A percentile compares a stretch with the other conserved stretches of the same genome.
Conservation (phyloP, 306 rosid genomes). For the Arachis hypogaea region DNA sequence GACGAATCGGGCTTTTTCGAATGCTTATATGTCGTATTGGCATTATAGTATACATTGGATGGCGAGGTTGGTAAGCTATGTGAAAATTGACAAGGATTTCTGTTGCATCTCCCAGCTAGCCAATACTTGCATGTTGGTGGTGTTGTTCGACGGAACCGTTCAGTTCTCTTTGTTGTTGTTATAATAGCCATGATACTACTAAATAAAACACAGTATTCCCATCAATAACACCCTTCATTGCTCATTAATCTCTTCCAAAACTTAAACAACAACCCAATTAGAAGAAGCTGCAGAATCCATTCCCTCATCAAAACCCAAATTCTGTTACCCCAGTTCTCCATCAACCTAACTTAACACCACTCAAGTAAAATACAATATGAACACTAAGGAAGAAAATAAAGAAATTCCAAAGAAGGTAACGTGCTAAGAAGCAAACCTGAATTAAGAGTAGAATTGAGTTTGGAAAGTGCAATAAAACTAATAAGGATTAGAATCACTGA, state of each 20-base stretch:
- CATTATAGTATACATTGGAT: background rate
- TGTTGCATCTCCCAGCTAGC: constrained; percentile 34
- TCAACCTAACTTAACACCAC: background rate
- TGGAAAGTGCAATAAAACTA: background rate
- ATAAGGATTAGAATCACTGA: background rate
- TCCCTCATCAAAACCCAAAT: background rate
- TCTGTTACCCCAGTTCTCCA: background rate
- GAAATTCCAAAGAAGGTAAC: background rate
- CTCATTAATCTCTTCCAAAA: background rate
- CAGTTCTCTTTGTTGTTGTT: background rate
- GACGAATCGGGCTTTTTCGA: no score
- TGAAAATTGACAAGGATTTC: constrained; percentile 30
- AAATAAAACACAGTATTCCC: background rate
- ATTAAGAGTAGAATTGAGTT: background rate
- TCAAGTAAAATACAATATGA: no score
- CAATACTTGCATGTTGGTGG: constrained; percentile 22
- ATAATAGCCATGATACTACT: background rate
- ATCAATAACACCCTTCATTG: background rate
- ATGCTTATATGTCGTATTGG: background rate
- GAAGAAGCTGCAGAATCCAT: background rate
- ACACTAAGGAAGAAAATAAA: background rate
- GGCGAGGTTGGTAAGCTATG: background rate
- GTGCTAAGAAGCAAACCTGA: background rate
- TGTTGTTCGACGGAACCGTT: background rate
- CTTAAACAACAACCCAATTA: no score